These are phyloP conservation scores for Emydomyces testavorans DNA, from an alignment of 2,329 filamentous ascomycete species.

Conservation along the genomic window DNA sequence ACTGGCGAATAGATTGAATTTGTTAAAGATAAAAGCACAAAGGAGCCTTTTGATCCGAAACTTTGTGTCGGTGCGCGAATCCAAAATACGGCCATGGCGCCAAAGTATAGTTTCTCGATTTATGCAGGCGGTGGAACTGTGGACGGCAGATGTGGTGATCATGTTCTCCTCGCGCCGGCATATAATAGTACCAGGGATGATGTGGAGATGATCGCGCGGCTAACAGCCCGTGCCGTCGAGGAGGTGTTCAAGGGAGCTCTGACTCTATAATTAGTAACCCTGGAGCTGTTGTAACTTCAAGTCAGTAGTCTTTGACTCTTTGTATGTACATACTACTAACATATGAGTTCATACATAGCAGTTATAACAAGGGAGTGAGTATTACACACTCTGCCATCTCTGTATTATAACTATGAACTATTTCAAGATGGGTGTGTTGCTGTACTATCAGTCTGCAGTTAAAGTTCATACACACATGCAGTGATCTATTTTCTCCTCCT, in stretches of 20 bases:
- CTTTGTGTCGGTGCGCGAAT: conserved; percentile 39
- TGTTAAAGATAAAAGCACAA: conserved; percentile 44
- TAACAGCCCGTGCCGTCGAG: conserved; percentile 41
- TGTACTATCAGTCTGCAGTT: no score
- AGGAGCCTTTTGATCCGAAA: conserved; percentile 42
- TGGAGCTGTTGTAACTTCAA: no score
- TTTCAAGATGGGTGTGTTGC: no score
- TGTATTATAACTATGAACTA: no score
- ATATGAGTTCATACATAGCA: no score
- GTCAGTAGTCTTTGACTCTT: no score
- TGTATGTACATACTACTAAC: no score
- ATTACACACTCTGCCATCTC: no score
- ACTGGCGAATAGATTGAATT: conserved; percentile 40
- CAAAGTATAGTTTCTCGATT: conserved; percentile 43
- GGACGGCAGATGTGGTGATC: conserved; percentile 52
- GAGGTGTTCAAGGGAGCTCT: conserved; percentile 34
- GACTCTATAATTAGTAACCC: no score
- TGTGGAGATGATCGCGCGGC: conserved; percentile 45
- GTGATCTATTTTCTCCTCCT: no score
- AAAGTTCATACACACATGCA: no score
- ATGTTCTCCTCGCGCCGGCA: conserved; percentile 57
- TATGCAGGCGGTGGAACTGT: conserved; percentile 54
- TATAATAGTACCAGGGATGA: conserved; percentile 52
- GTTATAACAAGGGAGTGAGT: no score
- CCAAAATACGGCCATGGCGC: conserved; percentile 39